Base-by-base conservation (phyloP, 1,284 basidiomycete species). In the Sphaerobolus stellatus region DNA sequence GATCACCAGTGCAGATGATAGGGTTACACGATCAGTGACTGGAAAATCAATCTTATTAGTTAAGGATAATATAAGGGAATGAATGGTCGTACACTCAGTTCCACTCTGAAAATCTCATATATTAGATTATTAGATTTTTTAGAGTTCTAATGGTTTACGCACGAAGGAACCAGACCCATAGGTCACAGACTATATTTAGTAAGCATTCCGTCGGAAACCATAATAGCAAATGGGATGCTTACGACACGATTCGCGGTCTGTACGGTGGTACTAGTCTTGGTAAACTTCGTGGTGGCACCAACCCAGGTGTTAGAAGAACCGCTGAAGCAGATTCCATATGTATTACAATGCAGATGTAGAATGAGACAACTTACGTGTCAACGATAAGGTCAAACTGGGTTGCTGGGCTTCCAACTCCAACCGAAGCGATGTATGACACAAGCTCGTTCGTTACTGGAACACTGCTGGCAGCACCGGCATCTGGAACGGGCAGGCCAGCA, bases 151-250 rank as follows among this genome's bases (percentile, higher is more conserved):
- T 7, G 11, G 24, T 11, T 16, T 14, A 41, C 49, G 38, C 20
- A 51, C 49, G 66, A 83, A 80, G 3, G 59, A 67, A 11, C 80
- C 82, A 33, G 73, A 75, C 40, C 80, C 82, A 57, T 84, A 83
- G 33, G 64, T 66, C 38, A 81, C 78, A 31, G 59, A 71, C 58
- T 83, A 74, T 24, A 51, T 63, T 51, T 74, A 64, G 0, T 73
- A 68, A n/a, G n/a, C n/a, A n/a, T n/a, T n/a, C n/a, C n/a, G n/a
- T n/a, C n/a, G n/a, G n/a, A n/a, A n/a, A n/a, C n/a, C n/a, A n/a
- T n/a, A n/a, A n/a, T n/a, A n/a, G n/a, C n/a, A n/a, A n/a, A n/a
- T n/a, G n/a, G n/a, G n/a, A n/a, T n/a, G n/a, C n/a, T n/a, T n/a
- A n/a, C n/a, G n/a, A n/a, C n/a, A n/a, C n/a, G n/a, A n/a, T n/a